Evolutionary conservation across 371 early-diverging fungal species (phyloP).

Genomic region (Syncephalis plumigaleata): DNA sequence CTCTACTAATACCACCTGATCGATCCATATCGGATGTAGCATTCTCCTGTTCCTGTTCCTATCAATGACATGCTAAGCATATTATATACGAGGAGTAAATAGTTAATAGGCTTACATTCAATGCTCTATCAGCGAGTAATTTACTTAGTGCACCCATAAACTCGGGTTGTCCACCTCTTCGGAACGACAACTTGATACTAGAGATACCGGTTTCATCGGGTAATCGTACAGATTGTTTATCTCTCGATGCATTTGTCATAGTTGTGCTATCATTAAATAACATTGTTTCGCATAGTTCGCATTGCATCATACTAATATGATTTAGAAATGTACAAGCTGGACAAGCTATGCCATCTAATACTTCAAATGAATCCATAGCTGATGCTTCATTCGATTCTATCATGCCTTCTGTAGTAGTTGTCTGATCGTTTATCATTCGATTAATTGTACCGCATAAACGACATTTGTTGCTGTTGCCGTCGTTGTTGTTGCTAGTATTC

Average conservation of each 20-base stretch:
- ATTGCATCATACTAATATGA: conserved; percentile 53
- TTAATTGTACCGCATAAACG: conserved; percentile 47
- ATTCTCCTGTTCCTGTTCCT: background rate
- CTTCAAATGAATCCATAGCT: conserved; percentile 1
- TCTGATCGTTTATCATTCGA: too few species aligned
- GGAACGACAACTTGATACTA: conserved; percentile 53
- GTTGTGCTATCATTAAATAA: conserved; percentile 15
- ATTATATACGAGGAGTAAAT: background rate
- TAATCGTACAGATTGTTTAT: conserved; percentile 2
- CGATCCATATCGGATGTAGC: conserved; percentile 2
- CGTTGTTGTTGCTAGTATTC: conserved; percentile 22
- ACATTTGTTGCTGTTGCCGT: too few species aligned
- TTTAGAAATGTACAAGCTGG: conserved; percentile 70
- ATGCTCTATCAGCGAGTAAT: conserved; percentile 33
- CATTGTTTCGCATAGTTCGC: conserved; percentile 59
- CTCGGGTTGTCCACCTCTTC: conserved; percentile 40
- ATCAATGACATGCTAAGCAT: background rate
- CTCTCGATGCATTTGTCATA: background rate
- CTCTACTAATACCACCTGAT: too few species aligned
- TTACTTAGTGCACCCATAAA: conserved; percentile 38
- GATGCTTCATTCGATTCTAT: background rate
- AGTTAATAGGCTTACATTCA: conserved; percentile 31
- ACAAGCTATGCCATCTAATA: conserved; percentile 22
- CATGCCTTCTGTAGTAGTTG: too few species aligned
- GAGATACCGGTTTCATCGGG: background rate